A percentile compares a stretch with the other conserved stretches of the same genome.
phyloP scores from a whole-genome alignment of 176 grass and related monocot genomes.

The Paspalum notatum region DNA sequence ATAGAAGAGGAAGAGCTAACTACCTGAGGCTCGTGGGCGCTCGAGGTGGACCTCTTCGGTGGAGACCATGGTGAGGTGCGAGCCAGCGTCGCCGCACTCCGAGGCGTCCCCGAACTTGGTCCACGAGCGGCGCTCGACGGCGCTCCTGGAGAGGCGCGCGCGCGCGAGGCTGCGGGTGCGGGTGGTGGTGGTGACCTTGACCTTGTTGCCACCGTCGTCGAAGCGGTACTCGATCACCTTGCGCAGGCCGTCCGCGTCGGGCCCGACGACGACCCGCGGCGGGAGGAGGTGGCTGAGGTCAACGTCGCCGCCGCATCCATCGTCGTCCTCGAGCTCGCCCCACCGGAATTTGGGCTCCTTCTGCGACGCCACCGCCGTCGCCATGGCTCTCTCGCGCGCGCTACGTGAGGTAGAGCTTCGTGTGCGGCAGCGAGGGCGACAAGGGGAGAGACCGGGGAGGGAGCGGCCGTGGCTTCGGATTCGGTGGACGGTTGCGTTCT shows the following conservation, averaged over 20 bases:
- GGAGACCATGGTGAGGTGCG: slow-evolving; percentile 74
- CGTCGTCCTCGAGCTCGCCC: slow-evolving; percentile 74
- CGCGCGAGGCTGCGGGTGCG: slow-evolving; percentile 60
- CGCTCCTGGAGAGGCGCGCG: slow-evolving; percentile 65
- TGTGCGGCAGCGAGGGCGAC: background rate
- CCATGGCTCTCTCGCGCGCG: slow-evolving; percentile 27
- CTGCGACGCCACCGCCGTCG: slow-evolving; percentile 42
- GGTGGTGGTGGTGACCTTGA: slow-evolving; percentile 65
- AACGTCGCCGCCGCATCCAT: slow-evolving; percentile 25
- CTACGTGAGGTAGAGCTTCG: slow-evolving; percentile 15
- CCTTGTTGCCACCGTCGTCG: slow-evolving; percentile 69
- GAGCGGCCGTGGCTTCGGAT: background rate
- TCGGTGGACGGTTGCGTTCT: background rate
- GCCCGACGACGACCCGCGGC: slow-evolving; percentile 60
- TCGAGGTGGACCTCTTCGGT: slow-evolving; percentile 85
- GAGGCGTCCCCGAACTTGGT: slow-evolving; percentile 74
- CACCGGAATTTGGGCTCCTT: slow-evolving; percentile 60
- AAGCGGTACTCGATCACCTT: slow-evolving; percentile 64
- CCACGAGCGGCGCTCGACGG: slow-evolving; percentile 72
- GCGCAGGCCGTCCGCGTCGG: slow-evolving; percentile 64
- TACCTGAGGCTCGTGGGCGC: slow-evolving; percentile 65
- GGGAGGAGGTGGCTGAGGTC: slow-evolving; percentile 73
- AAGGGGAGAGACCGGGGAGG: background rate
- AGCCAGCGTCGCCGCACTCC: slow-evolving; percentile 59
- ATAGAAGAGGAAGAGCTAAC: background rate